Conservation (phyloP, 2,329 filamentous ascomycete genomes). For the Curvularia spicifera region DNA sequence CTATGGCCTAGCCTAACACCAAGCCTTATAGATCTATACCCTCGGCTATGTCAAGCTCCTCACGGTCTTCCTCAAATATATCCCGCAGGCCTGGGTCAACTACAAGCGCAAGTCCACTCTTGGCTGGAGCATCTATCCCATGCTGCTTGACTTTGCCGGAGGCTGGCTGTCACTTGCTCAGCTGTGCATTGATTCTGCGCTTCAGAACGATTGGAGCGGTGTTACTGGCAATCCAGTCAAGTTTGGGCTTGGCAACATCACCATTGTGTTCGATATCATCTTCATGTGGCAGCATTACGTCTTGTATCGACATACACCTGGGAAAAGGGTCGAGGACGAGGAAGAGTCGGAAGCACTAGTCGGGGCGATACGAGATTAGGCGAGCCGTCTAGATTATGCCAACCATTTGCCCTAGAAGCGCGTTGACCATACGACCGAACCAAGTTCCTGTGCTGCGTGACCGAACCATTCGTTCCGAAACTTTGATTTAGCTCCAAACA, state of each 20-base stretch:
- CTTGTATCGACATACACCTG: conserved; percentile 62
- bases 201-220: conserved; percentile 87
- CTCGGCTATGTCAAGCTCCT: conserved; percentile 88
- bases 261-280: conserved; percentile 81
- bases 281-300: conserved; percentile 91
- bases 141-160: conserved; percentile 82
- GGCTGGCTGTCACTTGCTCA: conserved; percentile 83
- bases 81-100: conserved; percentile 74
- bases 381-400: background rate
- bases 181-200: conserved; percentile 80
- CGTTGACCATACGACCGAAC: background rate
- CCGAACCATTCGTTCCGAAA: background rate
- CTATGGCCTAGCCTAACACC: conserved; percentile 10
- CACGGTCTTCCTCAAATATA: conserved; percentile 90
- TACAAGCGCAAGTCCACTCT: conserved; percentile 82
- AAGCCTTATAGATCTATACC: conserved; percentile 59
- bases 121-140: conserved; percentile 86
- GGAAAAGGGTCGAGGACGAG: conserved; percentile 37
- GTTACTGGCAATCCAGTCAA: conserved; percentile 92
- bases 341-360: conserved; percentile 38
- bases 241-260: conserved; percentile 82
- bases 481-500: background rate
- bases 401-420: background rate
- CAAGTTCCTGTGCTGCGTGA: background rate
- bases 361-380: background rate